Base-by-base conservation (phyloP, 2,329 filamentous ascomycete species). In the Diplodia scrobiculata region DNA sequence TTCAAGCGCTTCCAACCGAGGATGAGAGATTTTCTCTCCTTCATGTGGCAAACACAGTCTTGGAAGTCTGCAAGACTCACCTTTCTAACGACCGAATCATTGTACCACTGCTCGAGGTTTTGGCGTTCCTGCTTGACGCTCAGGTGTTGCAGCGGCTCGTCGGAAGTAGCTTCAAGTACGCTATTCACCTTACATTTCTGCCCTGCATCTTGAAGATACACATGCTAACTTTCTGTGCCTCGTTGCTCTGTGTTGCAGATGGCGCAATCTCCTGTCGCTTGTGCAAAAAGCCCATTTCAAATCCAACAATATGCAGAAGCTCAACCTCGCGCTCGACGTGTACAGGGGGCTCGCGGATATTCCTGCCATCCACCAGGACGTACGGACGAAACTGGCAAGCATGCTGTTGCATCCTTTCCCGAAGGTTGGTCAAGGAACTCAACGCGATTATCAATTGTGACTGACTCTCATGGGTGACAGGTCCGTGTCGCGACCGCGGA, bases 381-480 rank as follows among this genome's bases (percentile, higher is more conserved):
- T 89, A 3, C 77, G 87, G 64, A 87, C 84, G 73, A 91, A 92
- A 75, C 79, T 97, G 48, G 84, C 85, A 0, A 87, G 84, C 25
- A 86, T 97, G 81, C 80, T 97, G 11, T 17, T 87, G 66, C 94
- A 97, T 79, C 91, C 91, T 0, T 97, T 91, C 82, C 92, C 93
- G 1, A 66, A 59, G 64, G 64, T 60, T 45, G 1, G 60, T 50
- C 7, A 19, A n/a, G 27, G n/a, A 9, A 1, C 5, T 36, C 2
- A 25, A n/a, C 7, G 3, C 13, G 7, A n/a, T 2, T 32, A 2
- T 17, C 7, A 41, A 47, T 7, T 17, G 11, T 25, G 11, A 9
- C 25, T 62, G n/a, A 62, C 27, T 60, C 2, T 6, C 6, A 17
- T 4, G 34, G n/a, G 6, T 36, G 11, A 0, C 63, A 75, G 74